Conservation (phyloP, 2,329 filamentous ascomycete genomes). For the Colletotrichum navitas region DNA sequence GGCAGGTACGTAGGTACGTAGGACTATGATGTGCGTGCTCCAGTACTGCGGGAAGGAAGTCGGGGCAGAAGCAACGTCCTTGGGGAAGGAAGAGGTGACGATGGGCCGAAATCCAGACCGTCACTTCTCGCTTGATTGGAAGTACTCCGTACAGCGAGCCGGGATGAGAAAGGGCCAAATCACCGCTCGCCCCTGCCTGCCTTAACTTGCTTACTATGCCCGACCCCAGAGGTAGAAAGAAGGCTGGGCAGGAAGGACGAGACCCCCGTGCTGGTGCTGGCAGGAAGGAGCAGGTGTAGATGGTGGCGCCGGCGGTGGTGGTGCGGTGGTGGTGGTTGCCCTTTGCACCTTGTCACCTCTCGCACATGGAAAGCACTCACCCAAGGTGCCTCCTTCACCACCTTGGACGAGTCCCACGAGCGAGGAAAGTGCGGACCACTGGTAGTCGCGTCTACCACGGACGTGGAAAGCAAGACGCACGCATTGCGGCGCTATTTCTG, state of each 20-base stretch:
- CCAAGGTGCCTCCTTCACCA: not conserved
- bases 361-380: not conserved
- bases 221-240: not conserved
- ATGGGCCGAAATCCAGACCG: constrained; percentile 2
- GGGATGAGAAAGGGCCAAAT: not conserved
- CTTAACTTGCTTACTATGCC: not conserved
- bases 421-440: too few relatives aligned
- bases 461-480: not conserved
- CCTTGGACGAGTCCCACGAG: too few relatives aligned
- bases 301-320: not conserved
- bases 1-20: too few relatives aligned
- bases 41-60: too few relatives aligned
- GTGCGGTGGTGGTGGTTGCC: not conserved
- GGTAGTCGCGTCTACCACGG: too few relatives aligned
- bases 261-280: not conserved
- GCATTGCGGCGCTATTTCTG: not conserved
- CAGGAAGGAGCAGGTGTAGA: not conserved
- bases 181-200: constrained; percentile 5
- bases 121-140: not conserved
- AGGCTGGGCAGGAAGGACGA: not conserved
- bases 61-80: not conserved
- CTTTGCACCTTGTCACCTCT: not conserved
- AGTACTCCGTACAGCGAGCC: too few relatives aligned
- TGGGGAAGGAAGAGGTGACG: not conserved
- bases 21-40: too few relatives aligned